Evolutionary conservation across 2,329 filamentous ascomycete genomes (phyloP).

Genomic region (Pseudogymnoascus pannorum): DNA sequence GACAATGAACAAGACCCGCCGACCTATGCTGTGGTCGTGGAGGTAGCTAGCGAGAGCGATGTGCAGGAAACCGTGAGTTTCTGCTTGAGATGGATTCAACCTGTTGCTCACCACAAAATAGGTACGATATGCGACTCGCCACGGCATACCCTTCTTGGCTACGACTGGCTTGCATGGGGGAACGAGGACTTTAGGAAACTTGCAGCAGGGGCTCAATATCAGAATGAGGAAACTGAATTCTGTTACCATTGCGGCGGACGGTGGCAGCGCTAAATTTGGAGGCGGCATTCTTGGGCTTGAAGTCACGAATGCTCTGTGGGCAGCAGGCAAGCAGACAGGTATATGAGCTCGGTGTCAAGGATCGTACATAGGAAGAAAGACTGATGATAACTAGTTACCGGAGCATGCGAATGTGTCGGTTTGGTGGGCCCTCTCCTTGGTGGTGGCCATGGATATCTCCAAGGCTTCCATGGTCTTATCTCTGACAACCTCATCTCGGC

Average conservation of each 20-base stretch:
- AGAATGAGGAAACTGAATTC: slow-evolving; percentile 16
- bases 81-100: background rate
- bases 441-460: slow-evolving; percentile 43
- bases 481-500: slow-evolving; percentile 34
- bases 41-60: slow-evolving; percentile 4
- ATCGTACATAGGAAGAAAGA: background rate
- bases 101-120: slow-evolving; percentile 16
- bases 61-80: slow-evolving; percentile 9
- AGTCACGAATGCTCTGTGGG: slow-evolving; percentile 19
- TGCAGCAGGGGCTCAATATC: slow-evolving; percentile 7
- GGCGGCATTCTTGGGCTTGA: slow-evolving; percentile 24
- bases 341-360: background rate
- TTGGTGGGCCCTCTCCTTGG: background rate
- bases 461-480: slow-evolving; percentile 43
- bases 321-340: slow-evolving; percentile 21
- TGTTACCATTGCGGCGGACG: slow-evolving; percentile 21
- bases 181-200: background rate
- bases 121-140: slow-evolving; percentile 41
- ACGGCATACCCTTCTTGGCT: slow-evolving; percentile 42
- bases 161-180: slow-evolving; percentile 46
- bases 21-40: background rate
- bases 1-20: background rate
- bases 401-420: slow-evolving; percentile 32
- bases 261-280: slow-evolving; percentile 23
- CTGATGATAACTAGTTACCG: background rate